Evolutionary conservation across 768 basidiomycete genomes (phyloP), one percentile per base, ranked within the genome.

Genomic region (Agaricus subrufescens): DNA sequence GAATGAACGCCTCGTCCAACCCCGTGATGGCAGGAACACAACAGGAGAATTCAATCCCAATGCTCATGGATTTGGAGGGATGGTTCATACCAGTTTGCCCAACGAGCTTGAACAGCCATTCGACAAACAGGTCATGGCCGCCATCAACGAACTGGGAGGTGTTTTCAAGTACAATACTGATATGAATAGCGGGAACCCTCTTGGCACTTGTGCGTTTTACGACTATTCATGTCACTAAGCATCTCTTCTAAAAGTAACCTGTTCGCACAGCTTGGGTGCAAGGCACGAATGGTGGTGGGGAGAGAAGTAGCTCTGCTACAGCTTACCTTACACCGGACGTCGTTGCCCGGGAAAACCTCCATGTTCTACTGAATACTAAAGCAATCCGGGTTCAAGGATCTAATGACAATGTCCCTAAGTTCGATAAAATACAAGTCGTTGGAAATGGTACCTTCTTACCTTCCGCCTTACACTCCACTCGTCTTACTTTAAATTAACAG

Each of bases 21-120:
- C 77, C 1, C 67, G 67, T 3, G 75, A 76, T 52, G 53, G 64
- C 15, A 75, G 75, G 54, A 65, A 76, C 56, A 73, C 65, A 37
- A 62, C 63, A 3, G 69, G 71, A 5, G 65, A 77, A 58, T 73
- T 67, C 51, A 61, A 73, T 53, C 74, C 77, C 0, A 26, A 61
- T 0, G 58, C 74, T 9, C 76, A 78, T 59, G 68, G 73, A 10
- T 65, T 63, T 15, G 53, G 62, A 10, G 76, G 77, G 11, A 62
- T 65, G 7, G 64, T 64, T 37, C 57, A 57, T 0, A 70, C 72
- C 46, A 71, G 68, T 50, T 60, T 76, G 6, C 62, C 68, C 15
- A 70, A 73, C 11, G 69, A 59, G 52, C 19, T 23, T 19, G 62
- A 71, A 10, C 50, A 34, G 11, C 34, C 57, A n/a, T 56, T 74